A percentile compares a stretch with the other conserved stretches of the same genome.
Evolutionary conservation across 1,139 yeast genomes (phyloP).

Genomic region (Pichia sp.): DNA sequence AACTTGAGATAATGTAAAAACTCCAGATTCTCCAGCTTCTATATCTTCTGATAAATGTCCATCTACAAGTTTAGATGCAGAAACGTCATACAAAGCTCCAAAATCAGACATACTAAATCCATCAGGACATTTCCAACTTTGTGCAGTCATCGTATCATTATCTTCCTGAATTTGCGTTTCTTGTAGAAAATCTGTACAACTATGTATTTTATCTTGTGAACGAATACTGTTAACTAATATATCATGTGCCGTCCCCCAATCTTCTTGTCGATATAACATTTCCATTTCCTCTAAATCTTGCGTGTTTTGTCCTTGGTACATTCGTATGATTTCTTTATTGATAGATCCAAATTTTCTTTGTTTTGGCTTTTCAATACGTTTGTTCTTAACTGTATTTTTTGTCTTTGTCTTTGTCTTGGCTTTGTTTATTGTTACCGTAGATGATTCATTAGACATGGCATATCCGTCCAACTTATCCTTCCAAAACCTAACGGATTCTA

Average conservation of each 20-base stretch:
- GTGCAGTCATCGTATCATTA: too few relatives aligned
- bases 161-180: too few relatives aligned
- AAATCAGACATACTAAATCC: not conserved
- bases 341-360: constrained; percentile 14
- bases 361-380: not conserved
- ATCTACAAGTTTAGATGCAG: too few relatives aligned
- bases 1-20: constrained; percentile 13
- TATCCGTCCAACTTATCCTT: constrained; percentile 13
- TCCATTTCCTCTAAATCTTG: constrained; percentile 18
- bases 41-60: too few relatives aligned
- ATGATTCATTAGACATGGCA: not conserved
- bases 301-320: constrained; percentile 15
- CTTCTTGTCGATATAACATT: constrained; percentile 16
- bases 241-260: constrained; percentile 21
- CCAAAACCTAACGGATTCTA: constrained; percentile 15
- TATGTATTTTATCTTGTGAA: not conserved
- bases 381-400: not conserved
- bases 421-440: not conserved
- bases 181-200: too few relatives aligned
- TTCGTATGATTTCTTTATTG: constrained; percentile 14
- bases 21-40: too few relatives aligned
- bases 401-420: not conserved
- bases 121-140: too few relatives aligned
- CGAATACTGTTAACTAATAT: not conserved
- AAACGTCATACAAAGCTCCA: not conserved